Percentiles rank a stretch among this genome's conserved stretches.
These are phyloP conservation scores for Penicillium verrucosum DNA, from an alignment of 2,329 filamentous ascomycete genomes.

Conservation along the genomic window DNA sequence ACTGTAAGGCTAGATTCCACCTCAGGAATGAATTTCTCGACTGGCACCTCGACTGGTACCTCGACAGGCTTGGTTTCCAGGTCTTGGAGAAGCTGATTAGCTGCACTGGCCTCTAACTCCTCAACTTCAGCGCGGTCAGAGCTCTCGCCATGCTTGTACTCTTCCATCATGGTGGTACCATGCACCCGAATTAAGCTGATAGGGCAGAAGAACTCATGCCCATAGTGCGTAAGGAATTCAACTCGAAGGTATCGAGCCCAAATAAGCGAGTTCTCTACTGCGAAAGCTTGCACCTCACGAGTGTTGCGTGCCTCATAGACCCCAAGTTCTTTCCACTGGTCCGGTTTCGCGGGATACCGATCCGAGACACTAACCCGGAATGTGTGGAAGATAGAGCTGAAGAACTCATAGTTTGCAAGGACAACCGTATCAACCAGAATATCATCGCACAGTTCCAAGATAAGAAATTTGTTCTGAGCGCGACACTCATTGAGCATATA, in stretches of 20 bases:
- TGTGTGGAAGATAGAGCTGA: constrained; percentile 90
- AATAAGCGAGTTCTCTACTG: constrained; percentile 90
- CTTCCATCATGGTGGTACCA: constrained; percentile 89
- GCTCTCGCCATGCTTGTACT: constrained; percentile 85
- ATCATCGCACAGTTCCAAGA: constrained; percentile 86
- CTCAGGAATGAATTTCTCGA: constrained; percentile 16
- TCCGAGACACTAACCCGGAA: constrained; percentile 93
- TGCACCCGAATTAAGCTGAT: constrained; percentile 87
- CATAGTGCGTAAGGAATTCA: constrained; percentile 90
- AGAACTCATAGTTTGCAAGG: constrained; percentile 98
- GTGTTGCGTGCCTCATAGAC: constrained; percentile 89
- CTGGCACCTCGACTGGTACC: constrained; percentile 23
- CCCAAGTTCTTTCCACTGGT: constrained; percentile 87
- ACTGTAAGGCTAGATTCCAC: constrained; percentile 7
- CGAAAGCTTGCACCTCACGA: constrained; percentile 88
- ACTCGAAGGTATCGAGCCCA: constrained; percentile 92
- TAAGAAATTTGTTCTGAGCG: constrained; percentile 83
- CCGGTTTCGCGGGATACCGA: constrained; percentile 85
- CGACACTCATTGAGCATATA: constrained; percentile 96
- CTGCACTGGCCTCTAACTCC: constrained; percentile 52
- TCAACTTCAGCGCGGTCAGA: constrained; percentile 55
- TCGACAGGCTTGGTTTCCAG: constrained; percentile 18
- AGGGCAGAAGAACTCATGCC: constrained; percentile 95
- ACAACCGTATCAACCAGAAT: constrained; percentile 90
- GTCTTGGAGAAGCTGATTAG: constrained; percentile 18